Evolutionary conservation across 305 asterid species (phyloP).

Genomic region (Rubia peregrina): DNA sequence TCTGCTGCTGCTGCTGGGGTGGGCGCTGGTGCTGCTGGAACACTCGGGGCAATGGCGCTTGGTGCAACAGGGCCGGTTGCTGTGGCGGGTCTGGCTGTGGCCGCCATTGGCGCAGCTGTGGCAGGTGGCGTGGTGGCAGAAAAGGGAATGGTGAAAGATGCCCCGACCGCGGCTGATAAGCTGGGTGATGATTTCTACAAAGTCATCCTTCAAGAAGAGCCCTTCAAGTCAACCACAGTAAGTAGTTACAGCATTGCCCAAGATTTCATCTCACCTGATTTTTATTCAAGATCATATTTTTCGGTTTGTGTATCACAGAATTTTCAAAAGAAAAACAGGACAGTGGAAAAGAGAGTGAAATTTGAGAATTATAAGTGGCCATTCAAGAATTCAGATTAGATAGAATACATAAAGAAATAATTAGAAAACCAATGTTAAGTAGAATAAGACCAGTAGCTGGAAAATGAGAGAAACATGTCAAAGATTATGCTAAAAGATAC

Average conservation of each 20-base stretch:
- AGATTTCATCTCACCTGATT: neutral
- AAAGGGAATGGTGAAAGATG: conserved; percentile 51
- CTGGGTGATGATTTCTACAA: conserved; percentile 83
- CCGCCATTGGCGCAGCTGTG: conserved; percentile 87
- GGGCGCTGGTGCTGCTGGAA: conserved; percentile 70
- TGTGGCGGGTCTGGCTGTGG: conserved; percentile 56
- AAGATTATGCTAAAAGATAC: too few species aligned
- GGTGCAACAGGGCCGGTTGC: conserved; percentile 83
- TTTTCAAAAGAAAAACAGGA: neutral
- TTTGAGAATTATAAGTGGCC: neutral
- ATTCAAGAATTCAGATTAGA: too few species aligned
- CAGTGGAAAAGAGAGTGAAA: neutral
- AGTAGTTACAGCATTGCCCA: neutral
- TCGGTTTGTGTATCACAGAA: neutral
- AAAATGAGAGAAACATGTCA: too few species aligned
- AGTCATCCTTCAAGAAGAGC: conserved; percentile 64
- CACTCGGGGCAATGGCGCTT: conserved; percentile 67
- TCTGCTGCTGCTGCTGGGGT: conserved; percentile 79
- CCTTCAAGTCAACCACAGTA: conserved; percentile 77
- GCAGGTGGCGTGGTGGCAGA: conserved; percentile 75
- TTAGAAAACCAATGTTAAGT: neutral
- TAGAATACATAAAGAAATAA: too few species aligned
- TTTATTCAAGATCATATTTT: neutral
- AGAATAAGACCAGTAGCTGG: neutral
- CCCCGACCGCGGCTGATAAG: conserved; percentile 53